Conservation (phyloP, 176 grass and related monocot species). For the Avena insularis region DNA sequence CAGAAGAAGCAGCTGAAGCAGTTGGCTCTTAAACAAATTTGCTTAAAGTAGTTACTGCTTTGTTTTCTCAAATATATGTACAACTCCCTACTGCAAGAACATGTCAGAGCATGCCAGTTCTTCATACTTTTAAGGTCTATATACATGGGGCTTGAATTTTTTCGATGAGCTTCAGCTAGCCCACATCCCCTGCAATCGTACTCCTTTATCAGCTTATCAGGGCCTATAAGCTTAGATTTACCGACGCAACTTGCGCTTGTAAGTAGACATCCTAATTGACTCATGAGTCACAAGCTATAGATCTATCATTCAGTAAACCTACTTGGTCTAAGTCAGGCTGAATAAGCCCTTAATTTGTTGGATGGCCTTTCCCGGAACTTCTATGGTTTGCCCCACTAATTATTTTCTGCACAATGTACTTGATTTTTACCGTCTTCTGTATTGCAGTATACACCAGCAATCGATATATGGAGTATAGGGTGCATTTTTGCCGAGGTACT, state of each 20-base stretch:
- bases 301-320: neutral
- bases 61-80: neutral
- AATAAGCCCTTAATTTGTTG: neutral
- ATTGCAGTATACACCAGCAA: conserved; percentile 54
- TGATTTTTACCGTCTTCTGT: conserved; percentile 26
- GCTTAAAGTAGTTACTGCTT: neutral
- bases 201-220: neutral
- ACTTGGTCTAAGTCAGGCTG: conserved; percentile 1
- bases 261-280: neutral
- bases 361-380: neutral
- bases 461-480: conserved; percentile 58
- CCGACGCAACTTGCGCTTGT: neutral
- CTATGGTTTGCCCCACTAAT: neutral
- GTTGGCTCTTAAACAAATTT: neutral
- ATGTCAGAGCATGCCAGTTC: neutral
- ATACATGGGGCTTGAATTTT: neutral
- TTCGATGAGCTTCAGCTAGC: neutral
- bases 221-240: neutral
- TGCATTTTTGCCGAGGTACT: conserved; percentile 55
- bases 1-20: conserved; percentile 11
- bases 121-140: neutral
- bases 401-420: neutral
- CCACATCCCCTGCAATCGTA: neutral
- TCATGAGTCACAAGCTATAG: neutral
- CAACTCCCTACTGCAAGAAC: neutral